A percentile compares a stretch with the other conserved stretches of the same genome.
Conservation (phyloP, 2,329 filamentous ascomycete genomes). For the Pseudocercospora crystallina region DNA sequence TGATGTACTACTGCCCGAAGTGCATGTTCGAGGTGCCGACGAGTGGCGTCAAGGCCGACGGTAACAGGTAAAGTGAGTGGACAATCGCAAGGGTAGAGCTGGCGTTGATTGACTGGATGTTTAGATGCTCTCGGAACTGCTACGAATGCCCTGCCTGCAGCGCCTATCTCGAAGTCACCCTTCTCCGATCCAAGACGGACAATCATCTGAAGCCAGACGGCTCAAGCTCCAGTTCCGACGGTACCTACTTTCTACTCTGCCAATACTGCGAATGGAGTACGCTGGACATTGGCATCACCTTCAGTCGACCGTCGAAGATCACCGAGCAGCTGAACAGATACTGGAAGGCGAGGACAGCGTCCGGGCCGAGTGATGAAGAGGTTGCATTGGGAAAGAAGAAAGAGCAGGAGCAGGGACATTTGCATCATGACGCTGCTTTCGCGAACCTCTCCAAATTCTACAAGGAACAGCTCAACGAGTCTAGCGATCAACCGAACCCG, state of each 20-base stretch:
- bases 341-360: constrained; percentile 27
- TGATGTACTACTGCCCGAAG: constrained; percentile 92
- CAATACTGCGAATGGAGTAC: constrained; percentile 93
- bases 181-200: constrained; percentile 57
- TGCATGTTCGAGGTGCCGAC: constrained; percentile 96
- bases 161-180: constrained; percentile 72
- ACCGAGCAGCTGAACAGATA: constrained; percentile 60
- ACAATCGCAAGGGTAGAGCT: background rate
- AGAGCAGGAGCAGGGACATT: constrained; percentile 35
- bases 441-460: constrained; percentile 77
- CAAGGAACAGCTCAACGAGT: constrained; percentile 70
- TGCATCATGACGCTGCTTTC: constrained; percentile 70
- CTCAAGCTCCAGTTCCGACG: constrained; percentile 16
- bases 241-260: constrained; percentile 73
- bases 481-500: constrained; percentile 51
- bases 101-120: constrained; percentile 13
- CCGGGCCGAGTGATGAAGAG: constrained; percentile 44
- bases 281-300: constrained; percentile 82
- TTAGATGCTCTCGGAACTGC: constrained; percentile 75
- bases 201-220: constrained; percentile 23
- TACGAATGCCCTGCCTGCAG: constrained; percentile 92
- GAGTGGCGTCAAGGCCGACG: constrained; percentile 87
- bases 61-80: constrained; percentile 68
- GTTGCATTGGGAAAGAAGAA: constrained; percentile 36
- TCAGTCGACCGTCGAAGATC: constrained; percentile 82